Conservation (phyloP, 1,284 basidiomycete genomes). For the Rhodotorula mucilaginosa region DNA sequence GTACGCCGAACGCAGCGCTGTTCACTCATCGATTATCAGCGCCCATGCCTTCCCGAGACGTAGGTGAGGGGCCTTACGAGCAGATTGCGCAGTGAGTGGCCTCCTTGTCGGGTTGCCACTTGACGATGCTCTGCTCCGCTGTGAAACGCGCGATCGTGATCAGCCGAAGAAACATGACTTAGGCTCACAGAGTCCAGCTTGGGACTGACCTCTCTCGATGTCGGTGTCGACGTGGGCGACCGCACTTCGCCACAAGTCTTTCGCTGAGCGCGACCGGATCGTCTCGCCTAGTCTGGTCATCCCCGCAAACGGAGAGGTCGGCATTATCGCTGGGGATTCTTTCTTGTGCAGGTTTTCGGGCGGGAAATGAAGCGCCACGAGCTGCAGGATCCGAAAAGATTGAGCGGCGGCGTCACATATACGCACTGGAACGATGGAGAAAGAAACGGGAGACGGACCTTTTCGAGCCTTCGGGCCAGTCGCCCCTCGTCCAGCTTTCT, state of each 20-base stretch:
- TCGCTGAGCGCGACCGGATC: constrained; percentile 8
- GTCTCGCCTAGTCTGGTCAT: constrained; percentile 16
- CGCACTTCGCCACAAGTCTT: constrained; percentile 25
- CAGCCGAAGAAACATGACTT: neutral
- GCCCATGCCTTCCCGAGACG: neutral
- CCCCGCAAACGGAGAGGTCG: constrained; percentile 3
- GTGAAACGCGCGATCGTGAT: constrained; percentile 27
- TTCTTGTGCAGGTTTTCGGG: neutral
- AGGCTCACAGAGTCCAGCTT: neutral
- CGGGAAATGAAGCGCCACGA: constrained; percentile 38
- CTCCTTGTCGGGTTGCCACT: constrained; percentile 82
- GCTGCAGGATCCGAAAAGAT: neutral
- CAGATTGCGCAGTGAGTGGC: constrained; percentile 81
- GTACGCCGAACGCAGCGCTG: constrained; percentile 78
- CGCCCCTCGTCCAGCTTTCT: constrained; percentile 36
- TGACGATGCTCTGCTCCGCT: constrained; percentile 86
- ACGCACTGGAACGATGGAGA: neutral
- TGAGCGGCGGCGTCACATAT: neutral
- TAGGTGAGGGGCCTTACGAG: constrained; percentile 57
- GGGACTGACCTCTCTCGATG: constrained; percentile 23
- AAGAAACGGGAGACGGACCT: constrained; percentile 19
- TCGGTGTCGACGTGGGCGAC: constrained; percentile 22
- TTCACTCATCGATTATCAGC: too few relatives aligned
- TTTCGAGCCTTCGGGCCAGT: constrained; percentile 36
- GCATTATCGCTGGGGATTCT: neutral